A percentile compares a stretch with the other conserved stretches of the same genome.
phyloP scores from a whole-genome alignment of 495 filamentous ascomycete genomes.

The Aspergillus carlsbadensis region DNA sequence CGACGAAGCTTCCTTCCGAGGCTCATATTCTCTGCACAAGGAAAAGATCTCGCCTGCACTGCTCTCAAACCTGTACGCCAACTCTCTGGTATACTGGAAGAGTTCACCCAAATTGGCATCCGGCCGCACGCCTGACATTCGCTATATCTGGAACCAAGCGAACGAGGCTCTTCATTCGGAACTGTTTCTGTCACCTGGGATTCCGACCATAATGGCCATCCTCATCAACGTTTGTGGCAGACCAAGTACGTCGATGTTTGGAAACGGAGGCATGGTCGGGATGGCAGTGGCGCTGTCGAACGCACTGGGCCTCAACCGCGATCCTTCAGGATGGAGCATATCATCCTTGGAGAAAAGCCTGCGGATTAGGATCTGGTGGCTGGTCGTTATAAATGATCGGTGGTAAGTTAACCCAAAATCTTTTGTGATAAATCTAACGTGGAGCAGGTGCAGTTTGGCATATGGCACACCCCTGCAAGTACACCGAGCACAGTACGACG shows the following conservation, averaged over 20 bases:
- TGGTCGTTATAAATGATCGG: constrained; percentile 39
- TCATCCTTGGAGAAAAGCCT: constrained; percentile 31
- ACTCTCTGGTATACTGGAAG: constrained; percentile 32
- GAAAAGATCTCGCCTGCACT: constrained; percentile 34
- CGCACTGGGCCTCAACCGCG: constrained; percentile 37
- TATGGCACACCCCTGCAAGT: constrained; percentile 39
- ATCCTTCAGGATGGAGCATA: constrained; percentile 34
- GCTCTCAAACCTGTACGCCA: constrained; percentile 36
- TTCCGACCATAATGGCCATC: constrained; percentile 33
- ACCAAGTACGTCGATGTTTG: constrained; percentile 37
- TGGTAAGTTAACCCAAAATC: constrained; percentile 22
- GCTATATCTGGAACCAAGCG: constrained; percentile 37
- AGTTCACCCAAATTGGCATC: constrained; percentile 15
- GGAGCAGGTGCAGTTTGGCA: constrained; percentile 34
- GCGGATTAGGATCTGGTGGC: constrained; percentile 38
- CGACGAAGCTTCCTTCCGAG: constrained; percentile 30
- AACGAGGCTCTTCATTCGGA: constrained; percentile 35
- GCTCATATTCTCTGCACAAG: constrained; percentile 21
- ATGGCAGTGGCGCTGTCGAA: constrained; percentile 34
- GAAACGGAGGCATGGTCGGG: constrained; percentile 34
- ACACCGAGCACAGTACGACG: constrained; percentile 37
- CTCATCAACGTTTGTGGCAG: constrained; percentile 35
- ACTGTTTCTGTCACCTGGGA: constrained; percentile 31
- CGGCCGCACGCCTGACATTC: constrained; percentile 28
- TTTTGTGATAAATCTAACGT: background rate